Evolutionary conservation across 2,329 filamentous ascomycete genomes (phyloP), one percentile per base, ranked within the genome.

Genomic region (Sporothrix dimorphospora): DNA sequence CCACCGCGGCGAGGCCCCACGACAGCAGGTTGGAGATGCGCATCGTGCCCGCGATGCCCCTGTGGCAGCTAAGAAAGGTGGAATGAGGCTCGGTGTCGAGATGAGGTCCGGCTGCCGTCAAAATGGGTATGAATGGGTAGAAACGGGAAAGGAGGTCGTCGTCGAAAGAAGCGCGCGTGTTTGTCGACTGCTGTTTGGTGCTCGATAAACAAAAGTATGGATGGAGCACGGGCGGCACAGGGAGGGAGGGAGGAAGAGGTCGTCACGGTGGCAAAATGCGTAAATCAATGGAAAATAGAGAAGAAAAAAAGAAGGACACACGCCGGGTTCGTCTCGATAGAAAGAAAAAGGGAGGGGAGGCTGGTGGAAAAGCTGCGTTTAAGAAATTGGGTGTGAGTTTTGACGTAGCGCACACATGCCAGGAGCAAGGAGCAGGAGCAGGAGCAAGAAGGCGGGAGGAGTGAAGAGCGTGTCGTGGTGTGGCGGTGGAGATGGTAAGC

Each of bases 21-120:
- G 83, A 82, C 76, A 84, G 82, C 78, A 87, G 76, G 74, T 80
- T 82, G 72, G 82, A 81, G 72, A 85, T 79, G 82, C 84, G 81
- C 85, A 87, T 87, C 75, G 59, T 57, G 69, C 65, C 63, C 45
- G 65, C 65, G 65, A 67, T 67, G 65, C 65, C 65, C 34, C 12
- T 67, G 27, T 51, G 45, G 45, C 27, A 53, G 53, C 55, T 27
- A 14, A 55, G 38, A 27, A 14, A 21, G 55, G 19, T 7, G 16
- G 16, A 4, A 49, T 1, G 47, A 4, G 5, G 7, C 21, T 59
- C 16, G 30, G 55, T 12, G 30, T 6, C 16, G 47, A 49, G 8
- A 9, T 19, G 8, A 49, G 47, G 47, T 19, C 2, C 19, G 3
- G 47, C 47, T n/a, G 16, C 21, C 19, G 30, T 8, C 16, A 19